phyloP scores from a whole-genome alignment of 1,284 basidiomycete genomes.

The Ustanciosporium gigantosporum region DNA sequence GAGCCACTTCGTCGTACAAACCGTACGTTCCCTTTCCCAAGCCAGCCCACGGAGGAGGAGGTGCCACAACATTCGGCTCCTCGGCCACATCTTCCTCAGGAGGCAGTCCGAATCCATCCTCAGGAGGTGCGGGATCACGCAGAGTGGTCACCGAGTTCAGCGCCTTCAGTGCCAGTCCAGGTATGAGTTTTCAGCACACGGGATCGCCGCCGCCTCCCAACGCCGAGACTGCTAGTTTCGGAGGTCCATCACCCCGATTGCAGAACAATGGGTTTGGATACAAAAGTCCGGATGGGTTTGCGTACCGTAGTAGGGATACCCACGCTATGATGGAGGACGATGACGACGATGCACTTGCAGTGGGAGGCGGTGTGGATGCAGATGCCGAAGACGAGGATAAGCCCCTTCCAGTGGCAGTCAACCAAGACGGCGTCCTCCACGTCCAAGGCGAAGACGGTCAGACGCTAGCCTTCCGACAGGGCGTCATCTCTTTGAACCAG shows the following conservation, averaged over 20 bases:
- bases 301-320: conserved; percentile 22
- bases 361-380: no score
- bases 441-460: conserved; percentile 58
- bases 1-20: conserved; percentile 43
- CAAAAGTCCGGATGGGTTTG: conserved; percentile 17
- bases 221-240: conserved; percentile 5
- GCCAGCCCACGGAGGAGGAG: conserved; percentile 13
- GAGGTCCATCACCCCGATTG: conserved; percentile 12
- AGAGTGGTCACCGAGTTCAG: conserved; percentile 51
- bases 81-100: neutral
- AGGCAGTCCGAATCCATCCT: conserved; percentile 2
- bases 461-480: conserved; percentile 50
- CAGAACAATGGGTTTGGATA: conserved; percentile 24
- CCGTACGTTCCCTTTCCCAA: conserved; percentile 42
- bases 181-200: conserved; percentile 43
- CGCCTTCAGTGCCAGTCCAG: conserved; percentile 49
- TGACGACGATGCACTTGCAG: conserved; percentile 48
- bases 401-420: conserved; percentile 27
- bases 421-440: conserved; percentile 43
- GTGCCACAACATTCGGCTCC: conserved; percentile 4
- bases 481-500: conserved; percentile 56
- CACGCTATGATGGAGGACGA: conserved; percentile 41
- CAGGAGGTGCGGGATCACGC: conserved; percentile 19
- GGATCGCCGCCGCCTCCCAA: conserved; percentile 23
- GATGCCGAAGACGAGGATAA: conserved; percentile 22